Base-by-base conservation (phyloP, 2,329 filamentous ascomycete species). In the Sporothrix luriei region DNA sequence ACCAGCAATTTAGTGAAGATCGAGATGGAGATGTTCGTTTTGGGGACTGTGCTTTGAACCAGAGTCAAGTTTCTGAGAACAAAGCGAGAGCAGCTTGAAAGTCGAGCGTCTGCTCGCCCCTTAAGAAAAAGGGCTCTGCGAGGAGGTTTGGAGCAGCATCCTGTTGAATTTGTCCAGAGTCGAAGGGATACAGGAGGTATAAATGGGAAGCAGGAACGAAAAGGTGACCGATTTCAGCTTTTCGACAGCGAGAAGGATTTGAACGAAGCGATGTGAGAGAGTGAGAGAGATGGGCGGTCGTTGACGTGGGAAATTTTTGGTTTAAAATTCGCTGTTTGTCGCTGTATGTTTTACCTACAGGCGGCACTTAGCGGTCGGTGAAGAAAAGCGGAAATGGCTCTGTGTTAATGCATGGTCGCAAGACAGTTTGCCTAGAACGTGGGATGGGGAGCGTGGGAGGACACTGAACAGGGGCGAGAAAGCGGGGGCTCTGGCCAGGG, bases 101-200 rank as follows among this genome's bases (percentile, higher is more conserved):
- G 68, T 57, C 66, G 70, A 70, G 70, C 67, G 21, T 52, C 19
- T 61, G 68, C 66, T 48, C 68, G 46, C 68, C 68, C 68, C 69
- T 71, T 69, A 72, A 9, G 19, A 69, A 68, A 71, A 70, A 73
- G 69, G 70, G 38, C 69, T 38, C 40, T 64, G 64, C 64, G 67
- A 46, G 48, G 57, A 68, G 51, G 16, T 33, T 64, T 57, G 66
- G 55, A 68, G 68, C 46, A 69, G 68, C 72, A 73, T 73, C 59
- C 55, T 73, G 69, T 70, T 66, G 40, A 51, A 40, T 43, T 62
- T 62, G 29, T 69, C 68, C 68, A 46, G 11, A 43, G 40, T 48
- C 40, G 24, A 33, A 40, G 13, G 16, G 54, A 19, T 16, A 66
- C 46, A 14, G 46, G 24, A 49, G 49, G 52, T 61, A 65, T 38